These are phyloP conservation scores for Casuarina cunninghamiana DNA, from an alignment of 306 rosid species.

Conservation along the genomic window DNA sequence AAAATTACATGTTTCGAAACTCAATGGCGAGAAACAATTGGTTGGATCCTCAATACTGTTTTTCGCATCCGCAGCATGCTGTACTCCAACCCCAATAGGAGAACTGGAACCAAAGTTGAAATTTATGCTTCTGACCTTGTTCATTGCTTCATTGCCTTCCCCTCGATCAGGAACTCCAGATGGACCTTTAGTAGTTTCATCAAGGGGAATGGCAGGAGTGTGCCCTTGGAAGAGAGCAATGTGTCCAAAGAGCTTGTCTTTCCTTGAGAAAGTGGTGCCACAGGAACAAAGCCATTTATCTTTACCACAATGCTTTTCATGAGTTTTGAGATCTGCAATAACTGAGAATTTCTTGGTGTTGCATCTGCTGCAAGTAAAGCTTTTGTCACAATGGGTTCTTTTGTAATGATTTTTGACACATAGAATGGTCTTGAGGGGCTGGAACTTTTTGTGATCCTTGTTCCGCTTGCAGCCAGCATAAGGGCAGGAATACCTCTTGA, in stretches of 20 bases:
- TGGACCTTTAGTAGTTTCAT: constrained; percentile 59
- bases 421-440: constrained; percentile 89
- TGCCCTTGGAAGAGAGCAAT: constrained; percentile 97
- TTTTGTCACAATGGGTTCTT: constrained; percentile 98
- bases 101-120: constrained; percentile 59
- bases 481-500: constrained; percentile 97
- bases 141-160: constrained; percentile 44
- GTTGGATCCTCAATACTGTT: constrained; percentile 71
- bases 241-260: constrained; percentile 99
- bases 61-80: constrained; percentile 54
- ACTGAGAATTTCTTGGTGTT: constrained; percentile 91
- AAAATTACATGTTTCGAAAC: constrained; percentile 74
- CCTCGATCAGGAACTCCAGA: constrained; percentile 37
- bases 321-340: constrained; percentile 96
- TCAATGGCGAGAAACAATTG: constrained; percentile 72
- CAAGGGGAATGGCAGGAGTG: constrained; percentile 90
- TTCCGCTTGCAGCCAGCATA: constrained; percentile 92
- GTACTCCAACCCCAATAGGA: constrained; percentile 42
- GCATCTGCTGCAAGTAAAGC: constrained; percentile 95
- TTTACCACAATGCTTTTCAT: constrained; percentile 97
- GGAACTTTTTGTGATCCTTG: constrained; percentile 91
- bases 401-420: constrained; percentile 99
- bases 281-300: constrained; percentile 99
- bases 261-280: constrained; percentile 99
- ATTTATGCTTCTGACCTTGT: constrained; percentile 48